phyloP scores from a whole-genome alignment of 2,329 filamentous ascomycete genomes.

The Aurifilum marmelostoma region DNA sequence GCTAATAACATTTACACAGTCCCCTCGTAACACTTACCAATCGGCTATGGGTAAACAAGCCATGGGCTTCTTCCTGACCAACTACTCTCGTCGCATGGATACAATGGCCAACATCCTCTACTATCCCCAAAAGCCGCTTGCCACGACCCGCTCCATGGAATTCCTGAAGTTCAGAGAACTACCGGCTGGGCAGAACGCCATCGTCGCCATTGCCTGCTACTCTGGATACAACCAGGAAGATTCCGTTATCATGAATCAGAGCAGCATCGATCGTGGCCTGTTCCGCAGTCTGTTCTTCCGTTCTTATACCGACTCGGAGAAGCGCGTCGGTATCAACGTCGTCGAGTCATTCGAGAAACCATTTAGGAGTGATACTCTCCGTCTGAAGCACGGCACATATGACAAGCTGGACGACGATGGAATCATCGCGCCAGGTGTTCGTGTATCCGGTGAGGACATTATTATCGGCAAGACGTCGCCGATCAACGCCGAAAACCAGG shows the following conservation, averaged over 20 bases:
- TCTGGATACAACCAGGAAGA: conserved; percentile 99
- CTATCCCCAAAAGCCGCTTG: conserved; percentile 96
- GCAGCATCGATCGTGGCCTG: conserved; percentile 94
- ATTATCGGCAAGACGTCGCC: conserved; percentile 99
- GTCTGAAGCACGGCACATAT: conserved; percentile 92
- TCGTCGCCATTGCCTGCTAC: conserved; percentile 96
- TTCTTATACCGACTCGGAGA: conserved; percentile 95
- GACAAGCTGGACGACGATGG: conserved; percentile 98
- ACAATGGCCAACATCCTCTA: conserved; percentile 99
- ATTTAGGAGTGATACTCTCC: conserved; percentile 81
- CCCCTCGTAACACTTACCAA: conserved; percentile 97
- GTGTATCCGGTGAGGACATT: conserved; percentile 96
- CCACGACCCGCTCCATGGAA: conserved; percentile 97
- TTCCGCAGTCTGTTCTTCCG: conserved; percentile 99
- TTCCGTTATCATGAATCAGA: conserved; percentile 99
- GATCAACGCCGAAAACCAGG: conserved; percentile 88
- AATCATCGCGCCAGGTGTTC: conserved; percentile 88
- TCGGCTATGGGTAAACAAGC: conserved; percentile 99
- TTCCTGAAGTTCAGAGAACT: conserved; percentile 97
- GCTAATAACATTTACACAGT: conserved; percentile 57
- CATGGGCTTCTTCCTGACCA: conserved; percentile 98
- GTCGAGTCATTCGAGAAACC: conserved; percentile 97
- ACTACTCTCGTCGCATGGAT: conserved; percentile 96
- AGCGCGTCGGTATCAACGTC: conserved; percentile 90
- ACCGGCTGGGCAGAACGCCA: conserved; percentile 95